Percentiles rank a stretch among this genome's conserved stretches.
Evolutionary conservation across 108 stramenopile genomes (phyloP).

Genomic region (Skeletonema menzelii): DNA sequence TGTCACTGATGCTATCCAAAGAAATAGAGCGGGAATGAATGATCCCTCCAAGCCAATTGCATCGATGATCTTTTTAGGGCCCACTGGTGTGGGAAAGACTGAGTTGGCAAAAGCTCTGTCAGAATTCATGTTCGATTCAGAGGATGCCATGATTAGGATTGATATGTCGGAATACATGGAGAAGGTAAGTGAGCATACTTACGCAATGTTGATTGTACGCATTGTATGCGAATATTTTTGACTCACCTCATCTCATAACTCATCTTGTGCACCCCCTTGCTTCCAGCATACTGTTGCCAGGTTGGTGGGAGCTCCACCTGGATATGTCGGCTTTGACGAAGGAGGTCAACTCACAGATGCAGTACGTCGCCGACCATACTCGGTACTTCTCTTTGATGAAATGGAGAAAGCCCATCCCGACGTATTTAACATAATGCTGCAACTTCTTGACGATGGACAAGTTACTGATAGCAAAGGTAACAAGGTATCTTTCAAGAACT

Average conservation of each 20-base stretch:
- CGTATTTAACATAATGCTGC: conserved; percentile 97
- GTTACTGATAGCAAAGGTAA: conserved; percentile 97
- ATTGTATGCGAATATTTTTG: too few species aligned
- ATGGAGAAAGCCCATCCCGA: conserved; percentile 99
- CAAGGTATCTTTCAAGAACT: conserved; percentile 95
- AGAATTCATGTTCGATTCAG: conserved; percentile 91
- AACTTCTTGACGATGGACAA: conserved; percentile 98
- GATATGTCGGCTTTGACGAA: conserved; percentile 91
- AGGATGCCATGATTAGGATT: conserved; percentile 91
- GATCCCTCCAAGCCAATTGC: conserved; percentile 91
- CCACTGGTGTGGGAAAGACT: conserved; percentile 93
- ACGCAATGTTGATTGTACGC: background rate
- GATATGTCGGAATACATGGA: conserved; percentile 99
- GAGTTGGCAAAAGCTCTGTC: conserved; percentile 94
- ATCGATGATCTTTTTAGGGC: conserved; percentile 92
- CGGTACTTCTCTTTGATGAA: conserved; percentile 96
- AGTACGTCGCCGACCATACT: conserved; percentile 94
- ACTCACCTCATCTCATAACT: too few species aligned
- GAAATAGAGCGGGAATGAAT: conserved; percentile 91
- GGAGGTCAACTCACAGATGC: conserved; percentile 99
- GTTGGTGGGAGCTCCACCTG: conserved; percentile 95
- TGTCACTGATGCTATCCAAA: conserved; percentile 89
- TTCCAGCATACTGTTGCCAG: conserved; percentile 92
- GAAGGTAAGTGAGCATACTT: conserved; percentile 28
- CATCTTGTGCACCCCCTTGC: conserved; percentile 19